Conservation (phyloP, 1,139 yeast genomes). For the Meyerozyma sp. region DNA sequence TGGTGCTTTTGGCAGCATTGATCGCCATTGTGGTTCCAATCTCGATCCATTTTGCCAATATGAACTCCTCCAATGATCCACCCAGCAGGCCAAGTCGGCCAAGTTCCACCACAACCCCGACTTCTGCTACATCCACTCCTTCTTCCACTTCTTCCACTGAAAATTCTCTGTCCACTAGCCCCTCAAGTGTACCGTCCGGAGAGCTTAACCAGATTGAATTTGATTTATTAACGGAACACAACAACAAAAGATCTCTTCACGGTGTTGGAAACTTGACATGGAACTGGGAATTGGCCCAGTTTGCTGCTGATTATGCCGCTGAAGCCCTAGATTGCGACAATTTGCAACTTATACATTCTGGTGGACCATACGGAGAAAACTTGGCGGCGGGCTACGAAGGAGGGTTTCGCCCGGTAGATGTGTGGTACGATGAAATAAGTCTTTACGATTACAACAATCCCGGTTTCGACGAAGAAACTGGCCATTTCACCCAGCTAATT, state of each 20-base stretch:
- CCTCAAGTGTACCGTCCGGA: slow-evolving; percentile 9
- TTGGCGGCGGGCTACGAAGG: slow-evolving; percentile 50
- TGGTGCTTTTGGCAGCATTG: not conserved
- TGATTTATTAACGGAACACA: slow-evolving; percentile 44
- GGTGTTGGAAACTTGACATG: slow-evolving; percentile 43
- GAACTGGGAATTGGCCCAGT: slow-evolving; percentile 42
- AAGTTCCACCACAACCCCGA: slow-evolving; percentile 12
- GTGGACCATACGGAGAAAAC: slow-evolving; percentile 57
- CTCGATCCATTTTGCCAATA: not conserved
- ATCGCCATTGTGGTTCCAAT: not conserved
- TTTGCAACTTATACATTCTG: slow-evolving; percentile 46
- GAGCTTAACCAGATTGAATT: slow-evolving; percentile 18
- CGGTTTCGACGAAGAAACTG: slow-evolving; percentile 39
- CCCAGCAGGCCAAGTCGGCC: slow-evolving; percentile 3
- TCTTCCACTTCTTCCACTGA: slow-evolving; percentile 18
- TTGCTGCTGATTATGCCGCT: slow-evolving; percentile 43
- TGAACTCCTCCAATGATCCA: slow-evolving; percentile 6
- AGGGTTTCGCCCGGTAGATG: slow-evolving; percentile 48
- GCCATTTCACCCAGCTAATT: slow-evolving; percentile 69
- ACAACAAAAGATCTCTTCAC: slow-evolving; percentile 49
- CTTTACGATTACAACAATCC: slow-evolving; percentile 44
- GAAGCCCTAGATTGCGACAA: slow-evolving; percentile 44
- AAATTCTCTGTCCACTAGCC: slow-evolving; percentile 15
- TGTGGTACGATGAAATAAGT: slow-evolving; percentile 61
- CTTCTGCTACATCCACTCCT: slow-evolving; percentile 15